Evolutionary conservation across 192 early-diverging fungal genomes (phyloP).

Genomic region (Chytriomyces sp.): DNA sequence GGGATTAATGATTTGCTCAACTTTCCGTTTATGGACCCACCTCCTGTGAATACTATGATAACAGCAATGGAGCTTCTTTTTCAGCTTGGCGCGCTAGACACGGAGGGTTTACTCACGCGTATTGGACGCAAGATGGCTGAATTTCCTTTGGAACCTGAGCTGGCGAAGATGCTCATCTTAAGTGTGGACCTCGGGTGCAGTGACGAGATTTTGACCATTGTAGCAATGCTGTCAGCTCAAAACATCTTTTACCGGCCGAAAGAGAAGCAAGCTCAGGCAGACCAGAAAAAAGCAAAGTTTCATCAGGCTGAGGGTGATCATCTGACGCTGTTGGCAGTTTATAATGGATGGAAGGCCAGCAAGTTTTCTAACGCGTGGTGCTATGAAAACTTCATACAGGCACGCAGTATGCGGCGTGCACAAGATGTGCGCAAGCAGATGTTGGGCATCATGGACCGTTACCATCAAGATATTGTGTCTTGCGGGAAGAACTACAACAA

Average conservation of each 20-base stretch:
- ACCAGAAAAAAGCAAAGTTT: slow-evolving; percentile 96
- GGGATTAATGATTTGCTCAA: slow-evolving; percentile 96
- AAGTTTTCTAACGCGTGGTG: slow-evolving; percentile 96
- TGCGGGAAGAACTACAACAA: slow-evolving; percentile 93
- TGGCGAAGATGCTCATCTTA: slow-evolving; percentile 92
- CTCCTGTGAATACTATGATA: slow-evolving; percentile 88
- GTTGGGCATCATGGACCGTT: slow-evolving; percentile 87
- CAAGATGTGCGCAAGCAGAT: slow-evolving; percentile 97
- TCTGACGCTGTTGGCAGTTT: slow-evolving; percentile 91
- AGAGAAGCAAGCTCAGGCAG: slow-evolving; percentile 90
- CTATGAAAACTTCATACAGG: slow-evolving; percentile 93
- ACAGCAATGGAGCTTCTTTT: slow-evolving; percentile 90
- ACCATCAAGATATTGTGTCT: slow-evolving; percentile 90
- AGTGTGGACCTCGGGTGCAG: slow-evolving; percentile 92
- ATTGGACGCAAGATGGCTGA: slow-evolving; percentile 98
- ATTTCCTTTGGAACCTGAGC: slow-evolving; percentile 90
- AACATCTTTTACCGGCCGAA: slow-evolving; percentile 97
- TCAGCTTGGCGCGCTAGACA: slow-evolving; percentile 88
- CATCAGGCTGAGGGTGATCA: slow-evolving; percentile 99
- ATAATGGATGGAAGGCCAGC: slow-evolving; percentile 93
- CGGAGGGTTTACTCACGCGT: slow-evolving; percentile 89
- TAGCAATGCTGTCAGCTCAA: slow-evolving; percentile 68
- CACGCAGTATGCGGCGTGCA: slow-evolving; percentile 87
- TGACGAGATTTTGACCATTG: slow-evolving; percentile 83
- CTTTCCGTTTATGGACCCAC: slow-evolving; percentile 99